A percentile compares a stretch with the other conserved stretches of the same genome.
Conservation (phyloP, 1,139 yeast genomes). For the Protomyces gravidus region DNA sequence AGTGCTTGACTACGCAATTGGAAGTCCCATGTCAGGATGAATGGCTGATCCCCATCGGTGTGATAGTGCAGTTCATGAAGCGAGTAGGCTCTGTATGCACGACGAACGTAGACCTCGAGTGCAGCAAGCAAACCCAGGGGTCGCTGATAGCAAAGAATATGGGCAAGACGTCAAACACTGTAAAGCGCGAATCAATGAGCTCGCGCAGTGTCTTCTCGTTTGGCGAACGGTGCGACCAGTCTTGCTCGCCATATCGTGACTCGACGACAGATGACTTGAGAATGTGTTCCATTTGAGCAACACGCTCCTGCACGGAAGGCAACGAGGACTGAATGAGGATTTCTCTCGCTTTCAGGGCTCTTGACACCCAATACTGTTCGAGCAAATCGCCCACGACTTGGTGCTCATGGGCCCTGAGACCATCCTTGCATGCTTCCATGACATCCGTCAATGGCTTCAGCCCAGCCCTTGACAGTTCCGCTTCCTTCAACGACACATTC, state of each 20-base stretch:
- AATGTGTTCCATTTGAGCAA: conserved; percentile 94
- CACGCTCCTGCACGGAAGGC: conserved; percentile 92
- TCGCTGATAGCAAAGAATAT: conserved; percentile 82
- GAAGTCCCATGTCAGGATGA: conserved; percentile 84
- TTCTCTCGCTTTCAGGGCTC: conserved; percentile 91
- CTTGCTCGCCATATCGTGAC: conserved; percentile 79
- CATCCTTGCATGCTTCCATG: conserved; percentile 66
- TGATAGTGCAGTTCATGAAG: conserved; percentile 70
- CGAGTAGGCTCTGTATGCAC: conserved; percentile 95
- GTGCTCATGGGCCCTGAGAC: conserved; percentile 79
- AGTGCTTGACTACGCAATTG: conserved; percentile 73
- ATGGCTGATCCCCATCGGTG: conserved; percentile 51
- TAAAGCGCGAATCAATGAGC: conserved; percentile 91
- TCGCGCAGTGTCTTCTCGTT: conserved; percentile 75
- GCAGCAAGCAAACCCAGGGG: conserved; percentile 90
- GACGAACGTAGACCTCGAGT: conserved; percentile 89
- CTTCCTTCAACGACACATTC: conserved; percentile 48
- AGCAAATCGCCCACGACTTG: conserved; percentile 65
- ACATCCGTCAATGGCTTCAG: conserved; percentile 71
- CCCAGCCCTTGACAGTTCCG: conserved; percentile 50
- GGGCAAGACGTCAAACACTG: conserved; percentile 89
- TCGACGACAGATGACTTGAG: conserved; percentile 87
- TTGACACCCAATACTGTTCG: conserved; percentile 69
- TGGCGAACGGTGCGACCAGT: conserved; percentile 70
- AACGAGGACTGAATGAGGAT: conserved; percentile 91